These are phyloP conservation scores for Mortierella sp. DNA, from an alignment of 371 early-diverging fungal genomes.

Conservation along the genomic window DNA sequence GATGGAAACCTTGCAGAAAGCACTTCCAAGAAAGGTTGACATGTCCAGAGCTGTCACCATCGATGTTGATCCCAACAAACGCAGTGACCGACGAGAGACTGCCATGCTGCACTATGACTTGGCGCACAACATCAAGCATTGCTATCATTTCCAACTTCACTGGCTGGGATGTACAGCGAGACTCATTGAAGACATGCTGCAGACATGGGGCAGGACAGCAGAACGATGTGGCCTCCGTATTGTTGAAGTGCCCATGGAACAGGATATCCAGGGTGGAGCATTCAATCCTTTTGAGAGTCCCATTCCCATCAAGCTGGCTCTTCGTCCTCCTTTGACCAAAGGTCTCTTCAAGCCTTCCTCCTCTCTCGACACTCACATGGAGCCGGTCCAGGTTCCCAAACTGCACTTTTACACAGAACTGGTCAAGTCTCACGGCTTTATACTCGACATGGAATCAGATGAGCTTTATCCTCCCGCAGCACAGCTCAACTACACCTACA, in stretches of 20 bases:
- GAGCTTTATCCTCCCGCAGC: slow-evolving; percentile 60
- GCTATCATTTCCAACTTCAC: slow-evolving; percentile 94
- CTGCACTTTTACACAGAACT: slow-evolving; percentile 86
- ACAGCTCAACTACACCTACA: slow-evolving; percentile 75
- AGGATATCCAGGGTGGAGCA: slow-evolving; percentile 71
- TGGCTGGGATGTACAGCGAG: slow-evolving; percentile 96
- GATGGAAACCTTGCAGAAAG: slow-evolving; percentile 44
- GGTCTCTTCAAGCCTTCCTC: slow-evolving; percentile 52
- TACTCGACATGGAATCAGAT: slow-evolving; percentile 96
- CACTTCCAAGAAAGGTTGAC: slow-evolving; percentile 38
- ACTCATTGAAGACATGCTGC: slow-evolving; percentile 88
- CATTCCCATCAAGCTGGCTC: slow-evolving; percentile 71
- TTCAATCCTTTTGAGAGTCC: slow-evolving; percentile 93
- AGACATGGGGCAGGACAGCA: slow-evolving; percentile 85
- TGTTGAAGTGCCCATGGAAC: slow-evolving; percentile 92
- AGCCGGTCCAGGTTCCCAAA: slow-evolving; percentile 69
- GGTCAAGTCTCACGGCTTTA: slow-evolving; percentile 83
- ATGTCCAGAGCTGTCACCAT: slow-evolving; percentile 76
- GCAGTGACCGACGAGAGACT: slow-evolving; percentile 82
- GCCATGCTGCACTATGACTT: slow-evolving; percentile 93
- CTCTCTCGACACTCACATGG: slow-evolving; percentile 20
- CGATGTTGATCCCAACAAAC: slow-evolving; percentile 81
- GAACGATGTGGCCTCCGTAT: slow-evolving; percentile 91
- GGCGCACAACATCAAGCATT: slow-evolving; percentile 85
- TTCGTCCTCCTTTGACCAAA: slow-evolving; percentile 71